Conservation (phyloP, 352 stramenopile genomes). For the Phytophthora aleatoria region DNA sequence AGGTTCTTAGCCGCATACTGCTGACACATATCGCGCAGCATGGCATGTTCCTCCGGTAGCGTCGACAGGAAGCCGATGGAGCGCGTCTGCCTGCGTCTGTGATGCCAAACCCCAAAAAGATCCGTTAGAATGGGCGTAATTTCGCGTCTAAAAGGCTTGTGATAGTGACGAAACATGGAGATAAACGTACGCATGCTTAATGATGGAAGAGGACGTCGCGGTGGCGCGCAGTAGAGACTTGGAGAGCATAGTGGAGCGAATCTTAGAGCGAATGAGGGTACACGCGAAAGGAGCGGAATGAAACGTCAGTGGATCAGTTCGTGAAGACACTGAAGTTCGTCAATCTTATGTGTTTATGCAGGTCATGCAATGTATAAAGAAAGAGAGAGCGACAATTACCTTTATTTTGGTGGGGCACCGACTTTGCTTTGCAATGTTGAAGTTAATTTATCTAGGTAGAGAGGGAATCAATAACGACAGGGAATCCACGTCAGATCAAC, state of each 20-base stretch:
- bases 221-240: constrained; percentile 43
- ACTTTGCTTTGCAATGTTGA: constrained; percentile 14
- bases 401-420: constrained; percentile 5
- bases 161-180: not conserved
- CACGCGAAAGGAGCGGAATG: constrained; percentile 19
- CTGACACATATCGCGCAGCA: constrained; percentile 96
- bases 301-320: constrained; percentile 23
- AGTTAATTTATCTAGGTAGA: constrained; percentile 5
- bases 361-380: constrained; percentile 13
- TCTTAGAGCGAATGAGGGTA: constrained; percentile 1
- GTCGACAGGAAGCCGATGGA: constrained; percentile 64
- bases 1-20: constrained; percentile 96
- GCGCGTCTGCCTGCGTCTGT: constrained; percentile 38
- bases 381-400: not conserved
- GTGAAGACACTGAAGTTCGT: constrained; percentile 5
- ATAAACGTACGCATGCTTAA: constrained; percentile 35
- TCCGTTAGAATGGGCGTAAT: constrained; percentile 6
- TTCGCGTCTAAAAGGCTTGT: not conserved
- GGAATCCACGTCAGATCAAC: constrained; percentile 9
- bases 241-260: constrained; percentile 38
- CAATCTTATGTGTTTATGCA: constrained; percentile 6
- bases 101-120: constrained; percentile 11
- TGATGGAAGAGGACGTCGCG: constrained; percentile 17
- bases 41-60: constrained; percentile 95
- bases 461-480: not conserved